A percentile compares a stretch with the other conserved stretches of the same genome.
phyloP scores from a whole-genome alignment of 73 alveolate species.

The Paramecium biaurelia region DNA sequence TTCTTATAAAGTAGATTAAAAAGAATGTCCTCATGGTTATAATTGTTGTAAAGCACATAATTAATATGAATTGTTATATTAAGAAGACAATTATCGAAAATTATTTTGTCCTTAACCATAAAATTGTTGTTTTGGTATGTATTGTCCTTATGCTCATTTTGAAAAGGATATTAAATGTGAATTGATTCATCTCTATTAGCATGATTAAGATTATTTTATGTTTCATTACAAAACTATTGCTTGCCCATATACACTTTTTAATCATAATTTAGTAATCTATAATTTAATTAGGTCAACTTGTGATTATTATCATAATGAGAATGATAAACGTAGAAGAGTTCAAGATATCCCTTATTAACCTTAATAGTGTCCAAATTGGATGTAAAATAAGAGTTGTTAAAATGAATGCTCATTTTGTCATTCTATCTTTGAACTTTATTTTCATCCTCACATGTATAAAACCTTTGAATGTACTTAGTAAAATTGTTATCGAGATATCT shows the following conservation, averaged over 20 bases:
- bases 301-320: constrained; percentile 94
- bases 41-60: constrained; percentile 80
- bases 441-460: constrained; percentile 65
- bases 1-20: constrained; percentile 64
- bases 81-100: constrained; percentile 77
- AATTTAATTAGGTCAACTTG: constrained; percentile 63
- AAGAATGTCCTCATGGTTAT: constrained; percentile 77
- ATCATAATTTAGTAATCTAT: constrained; percentile 82
- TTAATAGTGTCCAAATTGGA: constrained; percentile 71
- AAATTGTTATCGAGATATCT: neutral
- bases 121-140: constrained; percentile 81
- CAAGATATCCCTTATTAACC: constrained; percentile 66
- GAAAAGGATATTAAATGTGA: constrained; percentile 79
- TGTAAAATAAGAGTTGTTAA: constrained; percentile 22
- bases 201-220: constrained; percentile 79
- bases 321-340: constrained; percentile 92
- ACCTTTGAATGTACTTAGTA: constrained; percentile 54
- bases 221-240: constrained; percentile 91
- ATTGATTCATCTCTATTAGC: constrained; percentile 71
- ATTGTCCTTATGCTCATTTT: constrained; percentile 88
- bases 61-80: constrained; percentile 83
- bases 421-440: constrained; percentile 67
- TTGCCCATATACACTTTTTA: constrained; percentile 89
- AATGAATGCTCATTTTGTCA: constrained; percentile 67
- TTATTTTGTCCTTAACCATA: constrained; percentile 80